Evolutionary conservation across 2,329 filamentous ascomycete genomes (phyloP), one percentile per base, ranked within the genome.

Genomic region (Lasiodiplodia hormozganensis): DNA sequence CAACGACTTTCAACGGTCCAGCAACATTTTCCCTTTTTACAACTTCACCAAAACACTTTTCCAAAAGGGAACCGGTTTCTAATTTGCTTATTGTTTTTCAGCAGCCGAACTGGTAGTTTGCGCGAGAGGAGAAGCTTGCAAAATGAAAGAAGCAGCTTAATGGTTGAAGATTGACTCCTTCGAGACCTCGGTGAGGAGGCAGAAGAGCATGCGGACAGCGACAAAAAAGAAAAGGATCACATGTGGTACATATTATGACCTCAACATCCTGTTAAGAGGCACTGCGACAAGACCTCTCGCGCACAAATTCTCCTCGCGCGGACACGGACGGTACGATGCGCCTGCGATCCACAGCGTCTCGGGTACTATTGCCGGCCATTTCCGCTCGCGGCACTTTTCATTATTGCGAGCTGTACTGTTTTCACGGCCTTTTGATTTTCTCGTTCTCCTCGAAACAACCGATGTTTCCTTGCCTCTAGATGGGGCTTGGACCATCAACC

Each of bases 151-250:
- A 64, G 31, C 47, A 64, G 60, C 25, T 28, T 64, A 21, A 14
- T 64, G 12, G 60, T 64, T 21, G 60, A 64, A 38, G 60, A 64
- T 64, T 64, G 60, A 64, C 60, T 64, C 60, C 31, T 40, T 16
- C 47, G 47, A 36, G 60, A 64, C 60, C 60, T 64, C 60, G 60
- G 60, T 64, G 60, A 64, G 60, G 60, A 64, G 60, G 60, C 25
- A 38, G 43, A 38, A n/a, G 60, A 52, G 3, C 31, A 21, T 4
- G 47, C 28, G 21, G 60, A 36, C 16, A 31, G n/a, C 43, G 43
- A 52, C 25, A 52, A 64, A 38, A 52, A 53, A 36, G 60, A 64
- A 64, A 64, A 64, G 18, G 60, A 64, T 18, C 60, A 64, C 47
- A n/a, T 64, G 16, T 64, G 60, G 60, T 64, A 64, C 60, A 64